A percentile compares a stretch with the other conserved stretches of the same genome.
phyloP scores from a whole-genome alignment of 2,329 filamentous ascomycete genomes.

The Pseudogymnoascus verrucosus region DNA sequence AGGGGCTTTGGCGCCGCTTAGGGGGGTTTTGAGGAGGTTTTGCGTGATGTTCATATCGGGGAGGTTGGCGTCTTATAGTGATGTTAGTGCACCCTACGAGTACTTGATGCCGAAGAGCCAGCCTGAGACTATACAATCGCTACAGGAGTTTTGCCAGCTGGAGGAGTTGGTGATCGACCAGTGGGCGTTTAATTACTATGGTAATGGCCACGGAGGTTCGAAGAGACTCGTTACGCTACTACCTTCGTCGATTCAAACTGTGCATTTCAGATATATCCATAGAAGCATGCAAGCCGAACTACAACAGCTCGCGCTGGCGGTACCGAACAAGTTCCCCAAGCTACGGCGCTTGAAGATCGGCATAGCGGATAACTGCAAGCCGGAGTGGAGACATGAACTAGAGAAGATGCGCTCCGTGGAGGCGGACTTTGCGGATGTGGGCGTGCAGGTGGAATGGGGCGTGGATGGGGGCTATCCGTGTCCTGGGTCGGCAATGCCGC shows the following conservation, averaged over 20 bases:
- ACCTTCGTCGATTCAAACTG: neutral
- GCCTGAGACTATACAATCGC: neutral
- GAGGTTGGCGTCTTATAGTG: neutral
- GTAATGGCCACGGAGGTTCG: neutral
- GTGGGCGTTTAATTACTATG: neutral
- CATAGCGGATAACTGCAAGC: neutral
- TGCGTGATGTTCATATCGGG: neutral
- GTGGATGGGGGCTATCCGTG: neutral
- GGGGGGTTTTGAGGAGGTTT: neutral
- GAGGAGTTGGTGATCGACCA: neutral
- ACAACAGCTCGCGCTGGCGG: neutral
- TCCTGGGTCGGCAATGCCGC: too few relatives aligned
- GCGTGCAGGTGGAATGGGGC: neutral
- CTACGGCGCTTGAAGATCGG: neutral
- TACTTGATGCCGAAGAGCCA: neutral
- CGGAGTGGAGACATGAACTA: neutral
- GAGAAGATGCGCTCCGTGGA: neutral
- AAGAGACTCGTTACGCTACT: neutral
- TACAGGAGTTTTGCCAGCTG: neutral
- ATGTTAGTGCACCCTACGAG: neutral
- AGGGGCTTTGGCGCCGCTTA: neutral
- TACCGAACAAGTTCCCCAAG: neutral
- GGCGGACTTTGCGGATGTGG: neutral
- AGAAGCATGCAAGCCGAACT: neutral
- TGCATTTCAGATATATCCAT: neutral